Evolutionary conservation across 352 stramenopile species (phyloP), one percentile per base, ranked within the genome.

Genomic region (Phytopythium sindhum): DNA sequence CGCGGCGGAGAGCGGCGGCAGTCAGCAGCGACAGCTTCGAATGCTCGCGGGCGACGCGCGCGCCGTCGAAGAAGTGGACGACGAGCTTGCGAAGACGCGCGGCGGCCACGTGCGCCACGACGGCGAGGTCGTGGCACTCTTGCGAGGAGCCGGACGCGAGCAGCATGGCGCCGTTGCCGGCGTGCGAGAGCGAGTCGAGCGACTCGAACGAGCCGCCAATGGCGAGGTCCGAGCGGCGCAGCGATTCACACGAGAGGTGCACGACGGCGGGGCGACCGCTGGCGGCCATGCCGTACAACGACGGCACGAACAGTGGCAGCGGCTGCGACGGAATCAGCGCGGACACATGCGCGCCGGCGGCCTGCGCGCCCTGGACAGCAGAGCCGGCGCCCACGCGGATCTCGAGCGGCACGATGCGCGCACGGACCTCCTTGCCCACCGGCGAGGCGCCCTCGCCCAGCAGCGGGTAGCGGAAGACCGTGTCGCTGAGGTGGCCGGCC

Each of bases 1-100:
- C 64, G 23, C 72, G 68, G 63, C 86, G 68, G 10, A 93, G 77
- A n/a, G 80, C 72, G 29, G 75, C 52, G 14, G 74, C 68, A n/a
- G 76, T 78, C 10, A 90, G 70, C 29, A 84, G 57, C 24, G 81
- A 73, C 41, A 93, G 71, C 69, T 88, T 88, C 60, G 77, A 67
- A 29, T 81, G 64, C 65, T 91, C 80, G n/a, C 72, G 69, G 0
- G 80, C 79, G 14, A 93, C 77, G 59, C 83, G 84, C 33, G 80
- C 68, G 28, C 83, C 83, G 56, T 95, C 86, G 65, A 91, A 95
- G 58, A 95, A 93, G 73, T 93, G 81, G 28, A 95, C 73, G 31
- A 90, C 61, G 28, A 90, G 72, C 65, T 88, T 88, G 54, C 73
- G 68, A 29, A 89, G 74, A 0, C 79, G 76, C 60, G 76, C 60